Evolutionary conservation across 129 eudicot species (phyloP).

Genomic region (Helianthus tuberosus): DNA sequence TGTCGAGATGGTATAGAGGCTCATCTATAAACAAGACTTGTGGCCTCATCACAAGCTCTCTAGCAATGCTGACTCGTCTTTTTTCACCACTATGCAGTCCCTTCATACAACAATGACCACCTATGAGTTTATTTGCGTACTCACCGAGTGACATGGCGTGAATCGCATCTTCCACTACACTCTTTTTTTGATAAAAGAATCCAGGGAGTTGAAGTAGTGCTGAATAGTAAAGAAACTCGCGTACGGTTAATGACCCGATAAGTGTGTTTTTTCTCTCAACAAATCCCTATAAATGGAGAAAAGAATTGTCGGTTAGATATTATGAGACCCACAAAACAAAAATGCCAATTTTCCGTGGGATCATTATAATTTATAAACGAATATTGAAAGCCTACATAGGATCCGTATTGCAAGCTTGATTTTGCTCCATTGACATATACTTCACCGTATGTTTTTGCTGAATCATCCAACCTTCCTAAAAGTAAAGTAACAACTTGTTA

Average conservation of each 20-base stretch:
- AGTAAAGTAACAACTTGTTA: conserved; percentile 1
- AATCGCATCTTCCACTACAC: conserved; percentile 86
- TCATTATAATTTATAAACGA: neutral
- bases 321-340: neutral
- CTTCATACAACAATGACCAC: conserved; percentile 83
- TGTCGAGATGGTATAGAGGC: conserved; percentile 93
- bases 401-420: conserved; percentile 66
- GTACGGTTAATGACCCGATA: conserved; percentile 75
- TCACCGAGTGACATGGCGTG: conserved; percentile 86
- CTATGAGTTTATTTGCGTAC: conserved; percentile 83
- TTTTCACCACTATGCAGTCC: conserved; percentile 87
- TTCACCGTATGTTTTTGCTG: conserved; percentile 77
- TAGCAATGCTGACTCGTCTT: conserved; percentile 82
- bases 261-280: conserved; percentile 73
- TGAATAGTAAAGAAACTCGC: conserved; percentile 83
- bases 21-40: conserved; percentile 78
- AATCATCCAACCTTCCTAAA: conserved; percentile 83
- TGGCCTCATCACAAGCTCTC: conserved; percentile 90
- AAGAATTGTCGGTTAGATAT: neutral
- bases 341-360: neutral
- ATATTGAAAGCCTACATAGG: conserved; percentile 63
- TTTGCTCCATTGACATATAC: conserved; percentile 76
- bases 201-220: conserved; percentile 97
- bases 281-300: conserved; percentile 38
- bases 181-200: conserved; percentile 66